Evolutionary conservation across 2,329 filamentous ascomycete genomes (phyloP), one percentile per base, ranked within the genome.

Genomic region (Fusarium tanahbumbuense): DNA sequence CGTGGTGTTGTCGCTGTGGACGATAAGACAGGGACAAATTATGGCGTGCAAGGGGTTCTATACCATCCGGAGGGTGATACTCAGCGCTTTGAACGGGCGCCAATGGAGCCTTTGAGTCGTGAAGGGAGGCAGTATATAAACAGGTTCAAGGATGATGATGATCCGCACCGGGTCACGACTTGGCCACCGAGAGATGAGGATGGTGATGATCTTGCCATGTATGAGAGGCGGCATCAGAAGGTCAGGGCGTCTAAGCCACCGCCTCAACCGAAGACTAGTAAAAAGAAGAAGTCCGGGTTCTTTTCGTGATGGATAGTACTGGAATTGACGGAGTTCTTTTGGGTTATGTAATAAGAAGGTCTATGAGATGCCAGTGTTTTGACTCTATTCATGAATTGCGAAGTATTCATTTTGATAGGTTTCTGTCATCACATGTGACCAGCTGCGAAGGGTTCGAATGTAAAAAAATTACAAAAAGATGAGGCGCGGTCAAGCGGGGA

Each of bases 171-270:
- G 0, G 64, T 64, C 4, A 49, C 37, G 0, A 68, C 64, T 8
- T 68, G 66, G 66, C 66, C 64, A 8, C 66, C 64, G 0, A 23
- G 67, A 0, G 65, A 68, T 27, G 57, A 68, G 6, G 50, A 68
- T 40, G 25, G 16, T 1, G 20, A 18, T 1, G 66, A 68, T 0
- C 59, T 68, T 8, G 16, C 30, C 7, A 20, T 32, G 2, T 60
- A 60, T 22, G 66, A 68, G 8, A 11, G 4, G 1, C 58, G 64
- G 5, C 25, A 60, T 11, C 16, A 34, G 32, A 34, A 34, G 32
- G 32, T 34, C 0, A 18, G 32, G 5, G 32, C 32, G 16, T 1
- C 8, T 6, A 34, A 5, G 8, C 32, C 32, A 6, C 32, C 32
- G 16, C 16, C 32, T 34, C 8, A 10, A 2, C 32, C 16, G 2